Evolutionary conservation across 2,329 filamentous ascomycete species (phyloP).

Genomic region (Ophiocordyceps australis): DNA sequence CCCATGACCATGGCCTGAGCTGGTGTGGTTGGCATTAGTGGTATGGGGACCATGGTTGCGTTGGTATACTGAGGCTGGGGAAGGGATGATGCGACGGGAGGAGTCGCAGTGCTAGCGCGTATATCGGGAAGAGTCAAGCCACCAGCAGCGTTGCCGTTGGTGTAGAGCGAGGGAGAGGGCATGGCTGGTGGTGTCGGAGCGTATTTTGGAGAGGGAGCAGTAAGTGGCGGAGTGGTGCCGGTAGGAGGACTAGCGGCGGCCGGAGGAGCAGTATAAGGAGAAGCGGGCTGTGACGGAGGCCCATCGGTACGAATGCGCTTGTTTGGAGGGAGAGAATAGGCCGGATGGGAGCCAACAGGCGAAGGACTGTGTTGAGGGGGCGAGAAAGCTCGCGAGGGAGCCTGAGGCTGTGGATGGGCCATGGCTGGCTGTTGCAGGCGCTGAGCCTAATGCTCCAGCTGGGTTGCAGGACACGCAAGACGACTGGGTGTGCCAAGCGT

Average conservation of each 20-base stretch:
- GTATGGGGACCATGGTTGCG: conserved; percentile 11
- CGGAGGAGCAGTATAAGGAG: conserved; percentile 37
- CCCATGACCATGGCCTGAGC: conserved; percentile 25
- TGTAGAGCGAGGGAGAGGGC: conserved; percentile 17
- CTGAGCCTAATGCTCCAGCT: too few species aligned
- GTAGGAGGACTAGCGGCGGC: conserved; percentile 27
- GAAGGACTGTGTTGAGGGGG: conserved; percentile 44
- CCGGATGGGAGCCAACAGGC: conserved; percentile 34
- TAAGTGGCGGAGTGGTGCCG: conserved; percentile 19
- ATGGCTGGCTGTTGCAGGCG: conserved; percentile 14
- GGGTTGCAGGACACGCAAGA: too few species aligned
- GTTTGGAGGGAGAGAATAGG: conserved; percentile 43
- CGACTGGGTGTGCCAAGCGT: too few species aligned
- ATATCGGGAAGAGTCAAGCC: conserved; percentile 15
- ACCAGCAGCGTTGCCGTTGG: conserved; percentile 17
- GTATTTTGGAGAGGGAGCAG: conserved; percentile 17
- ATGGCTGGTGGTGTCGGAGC: conserved; percentile 13
- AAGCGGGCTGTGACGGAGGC: conserved; percentile 46
- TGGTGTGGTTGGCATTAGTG: conserved; percentile 6
- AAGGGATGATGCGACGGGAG: conserved; percentile 14
- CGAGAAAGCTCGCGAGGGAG: conserved; percentile 38
- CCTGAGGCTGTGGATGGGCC: conserved; percentile 39
- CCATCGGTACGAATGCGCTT: conserved; percentile 47
- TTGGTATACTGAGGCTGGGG: conserved; percentile 11
- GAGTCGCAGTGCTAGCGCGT: conserved; percentile 12